Conservation (phyloP, 352 stramenopile species). For the Globisporangium radiosum region DNA sequence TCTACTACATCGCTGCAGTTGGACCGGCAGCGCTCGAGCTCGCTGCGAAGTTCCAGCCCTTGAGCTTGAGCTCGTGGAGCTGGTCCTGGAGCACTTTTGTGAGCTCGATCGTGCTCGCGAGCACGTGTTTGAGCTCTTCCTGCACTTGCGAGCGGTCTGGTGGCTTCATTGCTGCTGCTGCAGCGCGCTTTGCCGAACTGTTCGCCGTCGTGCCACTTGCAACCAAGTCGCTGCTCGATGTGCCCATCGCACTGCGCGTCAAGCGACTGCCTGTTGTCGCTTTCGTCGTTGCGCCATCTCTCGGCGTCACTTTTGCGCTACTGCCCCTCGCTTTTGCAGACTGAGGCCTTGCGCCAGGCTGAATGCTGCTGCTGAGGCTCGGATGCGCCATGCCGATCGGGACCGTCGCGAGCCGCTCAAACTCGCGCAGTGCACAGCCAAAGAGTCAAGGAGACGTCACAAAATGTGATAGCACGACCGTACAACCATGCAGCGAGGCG, state of each 20-base stretch:
- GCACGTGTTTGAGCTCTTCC: conserved; percentile 59
- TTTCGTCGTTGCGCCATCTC: not conserved
- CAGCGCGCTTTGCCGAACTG: conserved; percentile 11
- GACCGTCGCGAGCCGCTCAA: conserved; percentile 57
- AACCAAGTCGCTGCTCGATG: conserved; percentile 2
- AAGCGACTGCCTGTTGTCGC: not conserved
- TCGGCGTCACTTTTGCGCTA: no score
- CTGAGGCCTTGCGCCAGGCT: not conserved
- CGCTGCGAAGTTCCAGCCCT: conserved; percentile 62
- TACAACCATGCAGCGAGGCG: not conserved
- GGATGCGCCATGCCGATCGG: conserved; percentile 27
- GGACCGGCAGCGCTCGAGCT: conserved; percentile 5
- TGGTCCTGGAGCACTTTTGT: conserved; percentile 70
- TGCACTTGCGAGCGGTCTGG: conserved; percentile 52
- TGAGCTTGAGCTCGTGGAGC: conserved; percentile 74
- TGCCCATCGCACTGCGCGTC: not conserved
- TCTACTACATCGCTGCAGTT: conserved; percentile 7
- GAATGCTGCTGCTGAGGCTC: not conserved
- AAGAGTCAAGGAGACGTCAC: conserved; percentile 33
- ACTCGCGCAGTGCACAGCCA: conserved; percentile 49
- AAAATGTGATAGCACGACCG: no score
- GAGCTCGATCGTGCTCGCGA: conserved; percentile 59
- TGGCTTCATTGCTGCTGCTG: conserved; percentile 21
- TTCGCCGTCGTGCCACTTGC: not conserved
- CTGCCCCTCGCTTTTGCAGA: conserved; percentile 3